Base-by-base conservation (phyloP, 805 yeast species). In the Candida methanosorbosa region DNA sequence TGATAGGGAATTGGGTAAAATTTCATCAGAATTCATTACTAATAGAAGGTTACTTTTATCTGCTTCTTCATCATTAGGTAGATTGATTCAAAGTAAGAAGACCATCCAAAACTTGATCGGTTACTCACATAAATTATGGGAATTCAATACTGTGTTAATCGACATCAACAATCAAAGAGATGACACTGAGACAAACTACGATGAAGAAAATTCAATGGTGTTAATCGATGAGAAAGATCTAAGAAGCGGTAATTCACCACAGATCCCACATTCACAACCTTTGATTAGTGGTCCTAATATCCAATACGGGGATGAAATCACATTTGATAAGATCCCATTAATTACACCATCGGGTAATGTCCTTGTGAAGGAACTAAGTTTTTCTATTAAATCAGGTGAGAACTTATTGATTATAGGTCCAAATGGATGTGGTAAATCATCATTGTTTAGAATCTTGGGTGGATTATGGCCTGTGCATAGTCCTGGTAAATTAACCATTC, bases 341-440 rank as follows among this genome's bases (percentile, higher is more conserved):
- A 70, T 82, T 1, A 86, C 96, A 1, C 97, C 97, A 0, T 78
- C 81, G 4, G 81, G 85, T 36, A 88, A 83, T 29, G 68, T 78
- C 0, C 64, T 88, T 30, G 78, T 83, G 17, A 65, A 72, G 29
- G 70, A 74, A 26, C 66, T 88, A 46, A 66, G 74, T 19, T 87
- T 88, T 56, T 70, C 78, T 33, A 72, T 88, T 35, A 72, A 79
- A 41, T 81, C 75, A 23, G 96, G 96, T 24, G 79, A 87, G 34
- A 92, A 88, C 57, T 64, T 88, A 33, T 66, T 88, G 35, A 87
- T 88, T 52, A 87, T 90, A 9, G 97, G 97, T 0, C 97, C 97
- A 12, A 88, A 88, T 52, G 97, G 97, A 1, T 83, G 95, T 42
- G 97, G 97, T 19, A 88, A 88, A 59, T 87, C 96, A 0, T 88